Percentiles rank a stretch among this genome's conserved stretches.
Evolutionary conservation across 2,329 filamentous ascomycete species (phyloP).

Genomic region (Geosmithia putterillii): DNA sequence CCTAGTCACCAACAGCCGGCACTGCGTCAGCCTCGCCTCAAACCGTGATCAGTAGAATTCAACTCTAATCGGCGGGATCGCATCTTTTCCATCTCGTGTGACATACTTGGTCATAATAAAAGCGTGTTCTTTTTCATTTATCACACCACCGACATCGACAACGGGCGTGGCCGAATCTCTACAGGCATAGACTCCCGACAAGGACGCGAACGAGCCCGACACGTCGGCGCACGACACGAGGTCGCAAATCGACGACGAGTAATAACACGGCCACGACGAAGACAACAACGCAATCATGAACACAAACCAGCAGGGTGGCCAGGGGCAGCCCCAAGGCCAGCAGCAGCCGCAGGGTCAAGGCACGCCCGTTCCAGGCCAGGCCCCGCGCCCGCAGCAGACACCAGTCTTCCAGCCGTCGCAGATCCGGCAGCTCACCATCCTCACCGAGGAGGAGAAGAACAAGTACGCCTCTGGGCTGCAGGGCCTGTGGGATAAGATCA

Average conservation of each 20-base stretch:
- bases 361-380: conserved; percentile 7
- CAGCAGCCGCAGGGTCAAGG: neutral
- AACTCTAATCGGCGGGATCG: no score
- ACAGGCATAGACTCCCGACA: neutral
- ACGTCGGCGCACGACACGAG: neutral
- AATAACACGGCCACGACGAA: neutral
- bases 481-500: conserved; percentile 39
- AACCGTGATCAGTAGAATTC: no score
- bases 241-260: neutral
- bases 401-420: conserved; percentile 38
- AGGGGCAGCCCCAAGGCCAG: neutral
- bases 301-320: conserved; percentile 1
- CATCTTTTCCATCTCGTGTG: no score
- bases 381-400: conserved; percentile 11
- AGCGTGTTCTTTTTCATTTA: no score
- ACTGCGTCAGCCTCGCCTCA: no score
- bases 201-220: neutral
- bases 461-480: conserved; percentile 48
- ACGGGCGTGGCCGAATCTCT: neutral
- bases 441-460: conserved; percentile 40
- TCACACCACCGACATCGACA: neutral
- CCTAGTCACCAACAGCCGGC: no score
- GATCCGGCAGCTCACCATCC: conserved; percentile 34
- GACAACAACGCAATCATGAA: conserved; percentile 1
- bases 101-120: no score